Evolutionary conservation across 139 green algal genomes (phyloP), one percentile per base, ranked within the genome.

Genomic region (Mychonastes homosphaera): DNA sequence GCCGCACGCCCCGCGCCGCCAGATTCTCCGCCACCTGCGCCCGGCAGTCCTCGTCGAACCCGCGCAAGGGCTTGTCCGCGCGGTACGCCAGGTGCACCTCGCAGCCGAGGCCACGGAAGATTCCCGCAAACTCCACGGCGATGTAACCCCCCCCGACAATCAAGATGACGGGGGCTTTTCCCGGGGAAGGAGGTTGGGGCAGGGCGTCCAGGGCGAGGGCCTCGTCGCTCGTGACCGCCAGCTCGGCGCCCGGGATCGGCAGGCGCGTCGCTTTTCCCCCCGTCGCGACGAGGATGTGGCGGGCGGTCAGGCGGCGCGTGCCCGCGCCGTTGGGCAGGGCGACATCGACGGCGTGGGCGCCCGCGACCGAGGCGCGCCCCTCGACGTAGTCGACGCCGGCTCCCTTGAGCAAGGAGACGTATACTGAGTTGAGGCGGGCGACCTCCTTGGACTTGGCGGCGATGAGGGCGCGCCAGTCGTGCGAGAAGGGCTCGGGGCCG

Each of bases 91-190:
- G 62, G 66, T 97, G 79, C 32, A 88, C 75, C 8, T 92, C 61
- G 8, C 67, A 66, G n/a, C 90, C 90, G 13, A 95, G 56, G 47
- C 85, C 80, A 0, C 77, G 68, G 75, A 95, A 98, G 59, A 98
- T 98, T 66, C 86, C 74, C 9, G 91, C 82, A 77, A 96, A 95
- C 77, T 98, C 90, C 10, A 94, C 64, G 18, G 86, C 84, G 60
- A 98, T 98, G 82, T 98, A 98, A 27, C 91, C 89, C 3, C 68
- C 84, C 0, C 92, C 92, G 24, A 98, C 61, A 39, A 97, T 87
- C 18, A 77, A 74, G 34, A 98, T 85, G n/a, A n/a, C n/a, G n/a
- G n/a, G n/a, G n/a, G n/a, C 51, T 67, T 29, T 53, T 59, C 8
- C 55, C 39, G n/a, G n/a, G n/a, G n/a, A n/a, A n/a, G 61, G 59